phyloP scores from a whole-genome alignment of 1,284 basidiomycete genomes.

The Ustilago xerochloae region DNA sequence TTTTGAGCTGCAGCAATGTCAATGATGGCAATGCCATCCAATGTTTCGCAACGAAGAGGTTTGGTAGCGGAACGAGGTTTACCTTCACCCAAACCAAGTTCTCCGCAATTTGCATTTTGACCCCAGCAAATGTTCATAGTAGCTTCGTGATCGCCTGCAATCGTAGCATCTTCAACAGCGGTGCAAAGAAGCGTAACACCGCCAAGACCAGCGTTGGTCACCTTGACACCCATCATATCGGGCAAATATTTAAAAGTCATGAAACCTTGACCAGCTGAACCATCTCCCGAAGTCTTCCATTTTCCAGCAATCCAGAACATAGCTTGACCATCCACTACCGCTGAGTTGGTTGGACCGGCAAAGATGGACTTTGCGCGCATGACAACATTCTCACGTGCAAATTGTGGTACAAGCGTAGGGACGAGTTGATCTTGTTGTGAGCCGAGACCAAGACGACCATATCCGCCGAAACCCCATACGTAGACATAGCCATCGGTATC shows the following conservation, averaged over 20 bases:
- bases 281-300: slow-evolving; percentile 93
- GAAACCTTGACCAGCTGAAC: slow-evolving; percentile 70
- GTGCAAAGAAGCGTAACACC: slow-evolving; percentile 90
- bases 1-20: slow-evolving; percentile 85
- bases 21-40: slow-evolving; percentile 80
- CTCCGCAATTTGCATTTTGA: slow-evolving; percentile 78
- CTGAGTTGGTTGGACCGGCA: slow-evolving; percentile 84
- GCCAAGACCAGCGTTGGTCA: slow-evolving; percentile 75
- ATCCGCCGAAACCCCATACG: slow-evolving; percentile 72
- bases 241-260: slow-evolving; percentile 57
- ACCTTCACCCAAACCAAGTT: slow-evolving; percentile 83
- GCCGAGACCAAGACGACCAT: slow-evolving; percentile 73
- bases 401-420: slow-evolving; percentile 60
- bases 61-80: slow-evolving; percentile 88
- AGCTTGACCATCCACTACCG: slow-evolving; percentile 82
- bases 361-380: slow-evolving; percentile 77
- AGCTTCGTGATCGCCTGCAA: slow-evolving; percentile 72
- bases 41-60: slow-evolving; percentile 78
- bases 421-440: slow-evolving; percentile 79
- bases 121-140: slow-evolving; percentile 87
- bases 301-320: slow-evolving; percentile 78
- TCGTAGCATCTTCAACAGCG: slow-evolving; percentile 73
- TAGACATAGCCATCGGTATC: slow-evolving; percentile 81
- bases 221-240: slow-evolving; percentile 62
- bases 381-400: slow-evolving; percentile 72